Percentiles rank a stretch among this genome's conserved stretches.
These are phyloP conservation scores for Phytophthora megakarya DNA, from an alignment of 352 stramenopile species.

Conservation along the genomic window DNA sequence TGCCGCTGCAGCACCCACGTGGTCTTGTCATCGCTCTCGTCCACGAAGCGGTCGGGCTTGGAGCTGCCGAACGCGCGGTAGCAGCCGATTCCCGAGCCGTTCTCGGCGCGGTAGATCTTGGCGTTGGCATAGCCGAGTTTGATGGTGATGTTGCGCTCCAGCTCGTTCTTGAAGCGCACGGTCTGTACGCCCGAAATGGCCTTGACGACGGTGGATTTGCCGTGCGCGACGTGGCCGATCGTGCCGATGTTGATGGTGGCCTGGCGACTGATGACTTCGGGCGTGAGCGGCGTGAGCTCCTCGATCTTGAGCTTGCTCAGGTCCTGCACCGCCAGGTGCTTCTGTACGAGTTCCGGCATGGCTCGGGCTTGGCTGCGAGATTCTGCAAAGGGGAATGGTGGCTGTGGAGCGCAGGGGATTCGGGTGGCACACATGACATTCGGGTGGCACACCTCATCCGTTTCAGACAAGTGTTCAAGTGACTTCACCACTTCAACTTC, in stretches of 20 bases:
- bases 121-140: conserved; percentile 99
- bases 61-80: conserved; percentile 91
- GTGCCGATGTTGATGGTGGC: conserved; percentile 99
- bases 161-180: conserved; percentile 98
- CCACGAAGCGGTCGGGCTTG: conserved; percentile 86
- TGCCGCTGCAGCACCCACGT: conserved; percentile 95
- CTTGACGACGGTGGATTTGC: conserved; percentile 99
- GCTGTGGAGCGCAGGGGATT: conserved; percentile 27
- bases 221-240: conserved; percentile 99
- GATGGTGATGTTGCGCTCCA: conserved; percentile 99
- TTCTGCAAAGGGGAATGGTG: conserved; percentile 27
- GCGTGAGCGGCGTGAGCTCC: conserved; percentile 97
- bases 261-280: conserved; percentile 95
- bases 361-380: too few relatives aligned
- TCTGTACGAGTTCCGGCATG: conserved; percentile 76
- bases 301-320: conserved; percentile 94
- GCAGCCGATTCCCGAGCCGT: conserved; percentile 77
- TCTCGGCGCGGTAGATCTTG: conserved; percentile 98
- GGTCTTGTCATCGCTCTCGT: conserved; percentile 89
- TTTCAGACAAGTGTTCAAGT: conserved; percentile 18
- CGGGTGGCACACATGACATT: conserved; percentile 13
- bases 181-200: conserved; percentile 99
- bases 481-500: conserved; percentile 31
- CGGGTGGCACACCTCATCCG: background rate
- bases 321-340: conserved; percentile 93